Base-by-base conservation (phyloP, 305 asterid species). In the Coffea humblotiana region DNA sequence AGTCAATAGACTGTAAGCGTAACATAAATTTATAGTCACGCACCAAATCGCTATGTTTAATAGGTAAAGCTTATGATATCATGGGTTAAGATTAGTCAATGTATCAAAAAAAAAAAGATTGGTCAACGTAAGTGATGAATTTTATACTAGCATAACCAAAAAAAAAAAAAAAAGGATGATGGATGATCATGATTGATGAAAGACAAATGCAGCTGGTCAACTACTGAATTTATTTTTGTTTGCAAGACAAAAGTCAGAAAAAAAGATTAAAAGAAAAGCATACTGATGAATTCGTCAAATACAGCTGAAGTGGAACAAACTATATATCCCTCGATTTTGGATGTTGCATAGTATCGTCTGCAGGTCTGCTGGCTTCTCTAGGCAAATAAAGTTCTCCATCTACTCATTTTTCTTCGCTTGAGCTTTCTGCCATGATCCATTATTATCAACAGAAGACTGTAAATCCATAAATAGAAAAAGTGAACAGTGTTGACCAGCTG, bases 201-300 rank as follows among this genome's bases (percentile, higher is more conserved):
- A 58, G 78, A 75, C 79, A 76, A 76, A 61, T 61, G 72, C 79
- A 43, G 79, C 71, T 76, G 72, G 72, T 60, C 45, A 15, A 3
- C 14, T 3, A 76, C 40, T 61, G 67, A 71, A 76, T 40, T 13
- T 61, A 61, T 40, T 63, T 25, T 49, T 76, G 60, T 52, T 76
- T 58, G 3, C 54, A n/a, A 23, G 71, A 76, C 14, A n/a, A 40
- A 8, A 64, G 56, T 13, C 69, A 40, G 7, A 12, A 18, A 19
- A 54, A 60, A 60, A 21, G 13, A 14, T 49, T n/a, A 12, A n/a
- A 14, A 27, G 15, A 40, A 60, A 43, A n/a, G 60, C 71, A 51
- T n/a, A 11, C 61, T 61, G 60, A 43, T 25, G 32, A 3, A 54
- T 35, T 74, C 35, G 19, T 72, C 15, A 7, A 67, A 9, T 18